Percentiles rank a stretch among this genome's conserved stretches.
phyloP scores from a whole-genome alignment of 169 alveolate genomes.

The Cystoisospora suis region DNA sequence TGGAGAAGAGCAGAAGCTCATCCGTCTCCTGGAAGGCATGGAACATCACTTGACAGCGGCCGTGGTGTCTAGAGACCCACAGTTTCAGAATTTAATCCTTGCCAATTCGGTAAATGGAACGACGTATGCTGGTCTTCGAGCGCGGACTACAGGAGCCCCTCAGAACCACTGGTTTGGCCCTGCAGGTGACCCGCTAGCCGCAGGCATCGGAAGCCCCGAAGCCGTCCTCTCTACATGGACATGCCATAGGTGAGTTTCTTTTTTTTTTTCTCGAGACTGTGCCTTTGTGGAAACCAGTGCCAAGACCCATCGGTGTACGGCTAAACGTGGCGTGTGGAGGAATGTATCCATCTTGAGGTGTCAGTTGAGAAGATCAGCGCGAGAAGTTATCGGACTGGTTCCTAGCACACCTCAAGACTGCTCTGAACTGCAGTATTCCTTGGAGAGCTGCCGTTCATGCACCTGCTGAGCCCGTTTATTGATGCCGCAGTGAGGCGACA shows the following conservation, averaged over 20 bases:
- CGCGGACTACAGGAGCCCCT: slow-evolving; percentile 94
- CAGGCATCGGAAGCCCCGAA: slow-evolving; percentile 89
- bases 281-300: too few species aligned
- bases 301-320: too few species aligned
- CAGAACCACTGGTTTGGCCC: slow-evolving; percentile 93
- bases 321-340: too few species aligned
- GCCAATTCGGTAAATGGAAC: slow-evolving; percentile 84
- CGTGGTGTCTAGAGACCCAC: slow-evolving; percentile 81
- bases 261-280: too few species aligned
- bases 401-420: too few species aligned
- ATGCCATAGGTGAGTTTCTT: slow-evolving; percentile 75
- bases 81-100: slow-evolving; percentile 66
- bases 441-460: too few species aligned
- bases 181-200: slow-evolving; percentile 88
- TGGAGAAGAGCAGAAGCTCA: slow-evolving; percentile 66
- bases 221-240: slow-evolving; percentile 86
- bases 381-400: too few species aligned
- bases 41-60: slow-evolving; percentile 87
- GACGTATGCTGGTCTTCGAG: slow-evolving; percentile 88
- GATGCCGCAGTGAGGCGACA: too few species aligned
- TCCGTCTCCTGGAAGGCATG: slow-evolving; percentile 72
- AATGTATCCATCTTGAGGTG: too few species aligned
- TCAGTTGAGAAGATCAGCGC: too few species aligned
- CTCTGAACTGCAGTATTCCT: too few species aligned
- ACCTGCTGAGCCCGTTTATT: too few species aligned